Percentiles rank a stretch among this genome's conserved stretches.
phyloP scores from a whole-genome alignment of 75 land plant genomes.

The Chamaecyparis obtusa region DNA sequence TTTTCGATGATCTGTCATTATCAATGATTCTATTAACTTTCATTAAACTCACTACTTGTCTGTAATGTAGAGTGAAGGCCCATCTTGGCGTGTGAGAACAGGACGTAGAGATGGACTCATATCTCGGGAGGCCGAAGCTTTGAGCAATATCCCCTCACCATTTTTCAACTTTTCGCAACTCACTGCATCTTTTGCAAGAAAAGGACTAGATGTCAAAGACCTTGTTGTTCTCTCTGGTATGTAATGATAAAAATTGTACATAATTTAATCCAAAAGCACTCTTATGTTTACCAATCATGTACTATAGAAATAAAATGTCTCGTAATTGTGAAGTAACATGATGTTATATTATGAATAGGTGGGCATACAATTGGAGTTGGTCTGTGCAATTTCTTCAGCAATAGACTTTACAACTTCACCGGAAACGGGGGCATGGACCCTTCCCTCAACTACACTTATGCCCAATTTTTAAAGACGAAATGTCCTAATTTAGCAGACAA shows the following conservation, averaged over 20 bases:
- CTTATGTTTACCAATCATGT: too few species aligned
- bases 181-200: conserved; percentile 15
- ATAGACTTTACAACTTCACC: conserved; percentile 54
- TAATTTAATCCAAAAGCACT: too few species aligned
- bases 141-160: conserved; percentile 27
- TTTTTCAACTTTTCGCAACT: conserved; percentile 18
- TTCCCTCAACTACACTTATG: conserved; percentile 26
- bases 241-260: too few species aligned
- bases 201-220: conserved; percentile 13
- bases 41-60: too few species aligned
- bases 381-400: conserved; percentile 33
- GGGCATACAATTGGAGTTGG: conserved; percentile 55
- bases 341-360: conserved; percentile 6
- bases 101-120: conserved; percentile 43
- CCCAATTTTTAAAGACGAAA: not conserved
- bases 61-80: not conserved
- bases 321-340: too few species aligned
- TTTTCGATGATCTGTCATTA: too few species aligned
- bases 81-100: conserved; percentile 31
- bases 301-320: too few species aligned
- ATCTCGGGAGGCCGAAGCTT: conserved; percentile 17
- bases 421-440: conserved; percentile 54
- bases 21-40: too few species aligned
- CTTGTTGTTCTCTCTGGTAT: too few species aligned
- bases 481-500: conserved; percentile 21